Evolutionary conservation across 2,329 filamentous ascomycete species (phyloP).

Genomic region (Teratosphaeria viscida): DNA sequence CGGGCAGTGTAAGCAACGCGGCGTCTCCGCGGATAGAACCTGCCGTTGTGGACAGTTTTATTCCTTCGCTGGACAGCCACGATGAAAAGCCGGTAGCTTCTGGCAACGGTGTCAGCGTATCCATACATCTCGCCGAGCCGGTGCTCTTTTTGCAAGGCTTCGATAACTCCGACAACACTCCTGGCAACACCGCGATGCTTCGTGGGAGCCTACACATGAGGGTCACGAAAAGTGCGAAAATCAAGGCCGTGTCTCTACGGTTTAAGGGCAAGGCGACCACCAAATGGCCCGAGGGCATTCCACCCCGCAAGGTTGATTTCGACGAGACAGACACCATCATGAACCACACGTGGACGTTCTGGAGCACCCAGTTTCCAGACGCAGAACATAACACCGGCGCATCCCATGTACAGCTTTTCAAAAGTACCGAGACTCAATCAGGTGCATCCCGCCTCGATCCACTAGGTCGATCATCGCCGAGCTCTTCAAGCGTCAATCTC

Average conservation of each 20-base stretch:
- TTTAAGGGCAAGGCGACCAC: constrained; percentile 78
- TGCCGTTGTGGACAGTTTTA: constrained; percentile 12
- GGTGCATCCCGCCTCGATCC: constrained; percentile 23
- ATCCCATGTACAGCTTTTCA: constrained; percentile 50
- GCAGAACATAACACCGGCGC: constrained; percentile 53
- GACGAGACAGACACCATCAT: constrained; percentile 77
- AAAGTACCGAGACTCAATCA: constrained; percentile 23
- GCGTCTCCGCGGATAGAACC: constrained; percentile 9
- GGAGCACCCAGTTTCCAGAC: constrained; percentile 61
- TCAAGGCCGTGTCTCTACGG: constrained; percentile 81
- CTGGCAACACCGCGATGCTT: constrained; percentile 67
- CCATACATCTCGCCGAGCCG: constrained; percentile 68
- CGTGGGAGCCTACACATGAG: constrained; percentile 73
- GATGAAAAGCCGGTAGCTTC: constrained; percentile 64
- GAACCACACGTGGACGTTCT: constrained; percentile 84
- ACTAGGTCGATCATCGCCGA: constrained; percentile 23
- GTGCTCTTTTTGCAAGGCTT: constrained; percentile 71
- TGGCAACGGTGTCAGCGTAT: constrained; percentile 64
- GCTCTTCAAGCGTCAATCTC: constrained; percentile 34
- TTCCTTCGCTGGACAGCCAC: constrained; percentile 23
- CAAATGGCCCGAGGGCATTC: constrained; percentile 93
- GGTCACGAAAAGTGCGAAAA: constrained; percentile 80
- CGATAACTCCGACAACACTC: constrained; percentile 55
- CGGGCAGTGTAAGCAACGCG: constrained; percentile 6
- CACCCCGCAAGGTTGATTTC: constrained; percentile 72